Evolutionary conservation across 139 green algal genomes (phyloP).

Genomic region (Astrephomene gubernaculifera): DNA sequence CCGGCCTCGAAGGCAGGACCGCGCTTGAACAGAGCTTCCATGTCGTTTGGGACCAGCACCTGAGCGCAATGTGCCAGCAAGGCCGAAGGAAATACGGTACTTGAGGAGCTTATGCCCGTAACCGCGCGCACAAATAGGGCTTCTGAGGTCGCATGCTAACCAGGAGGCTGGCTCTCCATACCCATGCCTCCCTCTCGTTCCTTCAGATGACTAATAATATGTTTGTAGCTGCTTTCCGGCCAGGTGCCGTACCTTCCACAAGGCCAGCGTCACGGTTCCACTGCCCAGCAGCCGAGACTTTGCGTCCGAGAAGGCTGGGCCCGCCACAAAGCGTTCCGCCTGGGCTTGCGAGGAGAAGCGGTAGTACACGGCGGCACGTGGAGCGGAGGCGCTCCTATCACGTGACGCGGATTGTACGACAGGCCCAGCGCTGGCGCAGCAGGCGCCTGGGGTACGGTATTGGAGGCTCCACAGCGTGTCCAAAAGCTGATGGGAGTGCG

Average conservation of each 20-base stretch:
- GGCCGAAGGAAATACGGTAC: no score
- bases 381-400: neutral
- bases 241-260: neutral
- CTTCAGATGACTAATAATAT: no score
- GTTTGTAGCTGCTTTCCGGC: no score
- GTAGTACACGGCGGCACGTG: conserved; percentile 31
- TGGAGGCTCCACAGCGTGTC: conserved; percentile 36
- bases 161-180: no score
- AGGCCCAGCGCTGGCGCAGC: conserved; percentile 11
- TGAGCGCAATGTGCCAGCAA: no score
- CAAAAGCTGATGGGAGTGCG: neutral
- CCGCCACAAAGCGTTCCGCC: conserved; percentile 35
- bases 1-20: conserved; percentile 46
- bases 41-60: conserved; percentile 47
- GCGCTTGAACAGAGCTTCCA: conserved; percentile 55
- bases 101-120: no score
- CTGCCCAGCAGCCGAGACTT: conserved; percentile 22
- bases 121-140: no score
- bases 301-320: neutral
- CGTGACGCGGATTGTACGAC: conserved; percentile 3
- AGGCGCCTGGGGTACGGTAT: conserved; percentile 28
- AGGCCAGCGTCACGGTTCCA: neutral
- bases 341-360: conserved; percentile 36
- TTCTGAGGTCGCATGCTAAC: no score
- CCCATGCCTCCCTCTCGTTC: no score